Percentiles rank a stretch among this genome's conserved stretches.
phyloP scores from a whole-genome alignment of 371 early-diverging fungal genomes.

The Apophysomyces ossiformis region DNA sequence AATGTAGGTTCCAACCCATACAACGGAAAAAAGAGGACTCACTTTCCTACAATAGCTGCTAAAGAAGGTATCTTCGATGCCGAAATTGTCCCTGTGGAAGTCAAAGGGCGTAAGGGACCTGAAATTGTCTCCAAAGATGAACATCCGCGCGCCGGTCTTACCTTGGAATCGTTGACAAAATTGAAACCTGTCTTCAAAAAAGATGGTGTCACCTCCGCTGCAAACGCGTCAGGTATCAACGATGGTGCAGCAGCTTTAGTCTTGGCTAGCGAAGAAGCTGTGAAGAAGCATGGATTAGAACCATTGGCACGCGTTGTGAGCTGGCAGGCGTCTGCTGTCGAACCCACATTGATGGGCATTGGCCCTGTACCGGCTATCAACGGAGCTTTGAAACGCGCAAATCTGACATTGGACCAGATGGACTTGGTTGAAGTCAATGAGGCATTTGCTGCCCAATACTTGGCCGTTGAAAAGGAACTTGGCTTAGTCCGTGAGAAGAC shows the following conservation, averaged over 20 bases:
- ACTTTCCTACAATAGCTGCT: slow-evolving; percentile 26
- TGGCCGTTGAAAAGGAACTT: slow-evolving; percentile 90
- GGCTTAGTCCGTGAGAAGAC: slow-evolving; percentile 79
- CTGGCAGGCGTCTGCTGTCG: slow-evolving; percentile 87
- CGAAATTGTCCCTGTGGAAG: slow-evolving; percentile 89
- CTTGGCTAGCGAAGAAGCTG: slow-evolving; percentile 87
- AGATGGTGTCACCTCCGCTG: slow-evolving; percentile 93
- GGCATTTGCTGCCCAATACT: slow-evolving; percentile 95
- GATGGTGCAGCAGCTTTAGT: slow-evolving; percentile 96
- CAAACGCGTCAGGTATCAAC: slow-evolving; percentile 94
- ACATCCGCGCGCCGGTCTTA: slow-evolving; percentile 87
- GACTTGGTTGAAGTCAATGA: slow-evolving; percentile 96
- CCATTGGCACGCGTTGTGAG: slow-evolving; percentile 90
- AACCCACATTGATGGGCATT: slow-evolving; percentile 87
- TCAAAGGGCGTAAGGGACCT: slow-evolving; percentile 78
- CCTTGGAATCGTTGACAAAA: slow-evolving; percentile 78
- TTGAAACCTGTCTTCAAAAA: slow-evolving; percentile 90
- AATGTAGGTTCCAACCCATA: slow-evolving; percentile 47
- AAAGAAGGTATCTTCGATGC: slow-evolving; percentile 75
- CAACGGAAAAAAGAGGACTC: not conserved
- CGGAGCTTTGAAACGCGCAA: slow-evolving; percentile 84
- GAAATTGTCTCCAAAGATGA: slow-evolving; percentile 81
- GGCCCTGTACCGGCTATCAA: slow-evolving; percentile 95
- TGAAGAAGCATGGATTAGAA: slow-evolving; percentile 77
- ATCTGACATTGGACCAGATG: slow-evolving; percentile 84